phyloP scores from a whole-genome alignment of 1,139 yeast genomes.

The Sugiyamaella neomexicana region DNA sequence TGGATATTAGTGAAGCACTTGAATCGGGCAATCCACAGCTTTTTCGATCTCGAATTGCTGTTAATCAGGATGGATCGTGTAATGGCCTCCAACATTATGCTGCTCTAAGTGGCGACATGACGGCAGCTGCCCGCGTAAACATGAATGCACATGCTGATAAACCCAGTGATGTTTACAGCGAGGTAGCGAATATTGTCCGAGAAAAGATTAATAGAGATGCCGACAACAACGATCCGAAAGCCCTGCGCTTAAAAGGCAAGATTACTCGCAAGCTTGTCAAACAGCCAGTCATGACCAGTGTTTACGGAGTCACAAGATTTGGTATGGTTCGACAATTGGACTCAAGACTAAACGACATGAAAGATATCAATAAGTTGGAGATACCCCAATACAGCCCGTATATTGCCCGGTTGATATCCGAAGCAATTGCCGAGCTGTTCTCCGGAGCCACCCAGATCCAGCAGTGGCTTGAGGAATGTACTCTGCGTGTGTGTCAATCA shows the following conservation, averaged over 20 bases:
- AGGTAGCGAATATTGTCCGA: conserved; percentile 57
- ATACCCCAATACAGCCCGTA: conserved; percentile 39
- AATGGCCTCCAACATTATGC: conserved; percentile 78
- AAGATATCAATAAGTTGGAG: conserved; percentile 36
- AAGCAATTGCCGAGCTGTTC: conserved; percentile 73
- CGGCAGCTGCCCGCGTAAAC: conserved; percentile 68
- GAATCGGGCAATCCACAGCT: conserved; percentile 52
- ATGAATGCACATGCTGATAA: conserved; percentile 45
- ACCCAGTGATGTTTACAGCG: conserved; percentile 59
- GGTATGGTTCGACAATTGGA: conserved; percentile 80
- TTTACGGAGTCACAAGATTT: conserved; percentile 86
- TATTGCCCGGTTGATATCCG: conserved; percentile 69
- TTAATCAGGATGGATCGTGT: conserved; percentile 76
- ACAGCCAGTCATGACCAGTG: conserved; percentile 95
- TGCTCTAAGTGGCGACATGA: conserved; percentile 68
- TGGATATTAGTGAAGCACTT: conserved; percentile 58
- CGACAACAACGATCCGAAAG: conserved; percentile 37
- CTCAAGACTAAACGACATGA: conserved; percentile 42
- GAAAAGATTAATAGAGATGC: conserved; percentile 49
- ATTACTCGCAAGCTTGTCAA: conserved; percentile 81
- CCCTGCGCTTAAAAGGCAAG: conserved; percentile 54
- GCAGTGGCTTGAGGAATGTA: conserved; percentile 85
- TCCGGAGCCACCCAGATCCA: conserved; percentile 86
- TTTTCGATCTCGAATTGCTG: conserved; percentile 57
- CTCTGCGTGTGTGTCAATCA: conserved; percentile 70